Conservation (phyloP, 352 stramenopile species). For the Pythium aquatile region DNA sequence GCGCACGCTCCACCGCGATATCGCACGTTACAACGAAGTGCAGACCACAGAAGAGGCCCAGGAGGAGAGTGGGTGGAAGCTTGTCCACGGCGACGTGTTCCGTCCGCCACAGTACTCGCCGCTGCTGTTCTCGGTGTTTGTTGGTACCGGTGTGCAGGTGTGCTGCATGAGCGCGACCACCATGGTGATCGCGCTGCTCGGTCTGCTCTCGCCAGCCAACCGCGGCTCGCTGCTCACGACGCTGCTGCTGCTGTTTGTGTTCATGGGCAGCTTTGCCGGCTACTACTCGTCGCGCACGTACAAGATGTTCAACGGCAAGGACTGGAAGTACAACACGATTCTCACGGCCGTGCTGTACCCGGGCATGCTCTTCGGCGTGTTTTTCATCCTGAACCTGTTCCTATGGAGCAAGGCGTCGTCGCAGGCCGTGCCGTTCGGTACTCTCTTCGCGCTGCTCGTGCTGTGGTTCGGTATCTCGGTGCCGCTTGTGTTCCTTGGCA, state of each 20-base stretch:
- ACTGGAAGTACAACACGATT: slow-evolving; percentile 97
- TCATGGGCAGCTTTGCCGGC: slow-evolving; percentile 96
- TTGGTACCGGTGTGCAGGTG: slow-evolving; percentile 96
- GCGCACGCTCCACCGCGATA: slow-evolving; percentile 98
- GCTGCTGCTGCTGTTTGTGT: slow-evolving; percentile 97
- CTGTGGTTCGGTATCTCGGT: slow-evolving; percentile 98
- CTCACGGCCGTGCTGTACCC: slow-evolving; percentile 95
- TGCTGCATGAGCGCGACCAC: slow-evolving; percentile 93
- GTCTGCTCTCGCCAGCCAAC: slow-evolving; percentile 96
- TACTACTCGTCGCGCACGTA: slow-evolving; percentile 97
- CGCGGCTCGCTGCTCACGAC: slow-evolving; percentile 96
- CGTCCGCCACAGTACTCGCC: slow-evolving; percentile 92
- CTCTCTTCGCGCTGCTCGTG: slow-evolving; percentile 95
- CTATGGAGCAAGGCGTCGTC: slow-evolving; percentile 87
- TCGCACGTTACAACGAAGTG: slow-evolving; percentile 96
- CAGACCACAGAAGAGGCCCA: slow-evolving; percentile 93
- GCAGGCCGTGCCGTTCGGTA: slow-evolving; percentile 94
- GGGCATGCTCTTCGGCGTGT: slow-evolving; percentile 91
- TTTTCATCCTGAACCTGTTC: slow-evolving; percentile 97
- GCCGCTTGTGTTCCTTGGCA: slow-evolving; percentile 98
- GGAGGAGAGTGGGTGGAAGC: slow-evolving; percentile 96
- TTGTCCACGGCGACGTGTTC: slow-evolving; percentile 98
- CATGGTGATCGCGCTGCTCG: slow-evolving; percentile 94
- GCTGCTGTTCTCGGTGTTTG: slow-evolving; percentile 94
- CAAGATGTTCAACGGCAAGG: slow-evolving; percentile 98